Conservation (phyloP, 352 stramenopile species). For the Globisporangium takayamanum region DNA sequence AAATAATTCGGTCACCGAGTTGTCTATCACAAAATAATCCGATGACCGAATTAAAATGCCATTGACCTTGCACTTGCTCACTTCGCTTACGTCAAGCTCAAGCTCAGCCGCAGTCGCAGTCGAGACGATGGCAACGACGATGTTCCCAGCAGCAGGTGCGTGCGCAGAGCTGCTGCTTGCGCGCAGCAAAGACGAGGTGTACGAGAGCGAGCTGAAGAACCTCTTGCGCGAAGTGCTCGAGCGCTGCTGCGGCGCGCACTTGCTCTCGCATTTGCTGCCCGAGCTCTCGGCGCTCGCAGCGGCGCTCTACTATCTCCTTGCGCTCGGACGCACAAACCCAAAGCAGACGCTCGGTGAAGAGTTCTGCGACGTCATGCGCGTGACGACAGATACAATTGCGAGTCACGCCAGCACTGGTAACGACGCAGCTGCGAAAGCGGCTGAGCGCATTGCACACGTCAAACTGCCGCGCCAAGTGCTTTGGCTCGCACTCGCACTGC, state of each 20-base stretch:
- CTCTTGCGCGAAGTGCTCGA: conserved; percentile 71
- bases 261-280: conserved; percentile 75
- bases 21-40: no score
- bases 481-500: conserved; percentile 50
- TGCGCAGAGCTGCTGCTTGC: conserved; percentile 74
- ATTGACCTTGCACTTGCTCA: background rate
- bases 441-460: conserved; percentile 23
- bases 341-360: conserved; percentile 85
- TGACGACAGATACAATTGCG: conserved; percentile 18
- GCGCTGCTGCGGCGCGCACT: conserved; percentile 52
- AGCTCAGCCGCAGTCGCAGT: background rate
- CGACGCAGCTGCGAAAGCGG: background rate
- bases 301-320: conserved; percentile 63
- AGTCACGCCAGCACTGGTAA: background rate
- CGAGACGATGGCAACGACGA: background rate
- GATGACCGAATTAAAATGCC: no score
- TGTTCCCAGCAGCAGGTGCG: conserved; percentile 51
- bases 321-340: conserved; percentile 43
- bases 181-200: conserved; percentile 67
- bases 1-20: no score
- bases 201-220: conserved; percentile 67
- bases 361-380: conserved; percentile 78
- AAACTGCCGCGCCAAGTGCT: conserved; percentile 29
- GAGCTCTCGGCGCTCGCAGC: conserved; percentile 58
- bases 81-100: background rate